phyloP scores from a whole-genome alignment of 495 filamentous ascomycete species.

The Saxispiralis lemnorum region DNA sequence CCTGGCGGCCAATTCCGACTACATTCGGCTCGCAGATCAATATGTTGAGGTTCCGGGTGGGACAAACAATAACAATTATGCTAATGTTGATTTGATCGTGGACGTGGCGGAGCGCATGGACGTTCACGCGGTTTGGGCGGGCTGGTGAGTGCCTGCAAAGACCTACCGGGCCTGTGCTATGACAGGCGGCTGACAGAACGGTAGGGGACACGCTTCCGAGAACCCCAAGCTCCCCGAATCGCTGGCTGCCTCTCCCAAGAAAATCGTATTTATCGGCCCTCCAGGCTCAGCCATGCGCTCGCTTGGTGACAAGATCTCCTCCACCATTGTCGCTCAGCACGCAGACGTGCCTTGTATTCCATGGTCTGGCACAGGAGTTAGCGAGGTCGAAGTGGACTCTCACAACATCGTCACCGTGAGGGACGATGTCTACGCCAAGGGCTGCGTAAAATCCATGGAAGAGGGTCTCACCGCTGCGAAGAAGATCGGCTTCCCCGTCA shows the following conservation, averaged over 20 bases:
- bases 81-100: slow-evolving; percentile 97
- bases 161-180: not conserved
- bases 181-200: slow-evolving; percentile 4
- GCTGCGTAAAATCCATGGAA: slow-evolving; percentile 71
- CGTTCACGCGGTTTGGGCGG: slow-evolving; percentile 96
- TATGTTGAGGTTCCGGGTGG: slow-evolving; percentile 98
- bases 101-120: slow-evolving; percentile 98
- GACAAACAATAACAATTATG: slow-evolving; percentile 99
- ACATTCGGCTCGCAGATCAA: slow-evolving; percentile 98
- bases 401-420: slow-evolving; percentile 83
- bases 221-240: slow-evolving; percentile 96
- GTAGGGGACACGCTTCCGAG: slow-evolving; percentile 92
- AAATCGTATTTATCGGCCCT: slow-evolving; percentile 97
- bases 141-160: slow-evolving; percentile 50
- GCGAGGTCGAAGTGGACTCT: slow-evolving; percentile 57
- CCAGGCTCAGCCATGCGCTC: slow-evolving; percentile 97
- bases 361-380: slow-evolving; percentile 89
- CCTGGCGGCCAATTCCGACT: slow-evolving; percentile 91
- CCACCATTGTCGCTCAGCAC: slow-evolving; percentile 97
- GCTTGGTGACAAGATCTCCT: slow-evolving; percentile 98
- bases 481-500: slow-evolving; percentile 93
- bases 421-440: slow-evolving; percentile 71
- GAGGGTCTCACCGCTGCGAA: slow-evolving; percentile 75
- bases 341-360: slow-evolving; percentile 94
- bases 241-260: slow-evolving; percentile 84